A percentile compares a stretch with the other conserved stretches of the same genome.
Conservation (phyloP, 1,139 yeast species). For the Sugiyamaella xylanicola region DNA sequence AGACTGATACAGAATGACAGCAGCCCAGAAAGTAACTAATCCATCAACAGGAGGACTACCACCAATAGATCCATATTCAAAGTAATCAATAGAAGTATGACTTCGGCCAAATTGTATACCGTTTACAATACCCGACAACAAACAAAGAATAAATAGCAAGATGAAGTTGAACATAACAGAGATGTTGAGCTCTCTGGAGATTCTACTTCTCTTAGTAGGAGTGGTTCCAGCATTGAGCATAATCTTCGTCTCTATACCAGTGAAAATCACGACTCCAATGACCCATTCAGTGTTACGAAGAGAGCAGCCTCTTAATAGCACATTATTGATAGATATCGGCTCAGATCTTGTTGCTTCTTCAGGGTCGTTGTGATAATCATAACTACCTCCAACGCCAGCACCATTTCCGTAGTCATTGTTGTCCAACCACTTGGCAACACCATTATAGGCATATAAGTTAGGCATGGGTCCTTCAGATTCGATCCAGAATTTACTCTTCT, state of each 20-base stretch:
- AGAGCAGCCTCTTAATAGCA: conserved; percentile 87
- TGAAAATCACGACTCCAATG: conserved; percentile 82
- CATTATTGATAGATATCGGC: conserved; percentile 76
- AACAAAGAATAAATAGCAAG: conserved; percentile 74
- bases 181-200: conserved; percentile 78
- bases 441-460: conserved; percentile 81
- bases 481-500: conserved; percentile 74
- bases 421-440: conserved; percentile 65
- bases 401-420: conserved; percentile 19
- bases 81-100: conserved; percentile 62
- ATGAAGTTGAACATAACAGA: conserved; percentile 79
- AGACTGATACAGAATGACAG: conserved; percentile 84
- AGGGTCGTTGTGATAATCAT: conserved; percentile 24
- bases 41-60: conserved; percentile 77
- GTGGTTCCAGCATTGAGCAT: conserved; percentile 93
- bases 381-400: conserved; percentile 24
- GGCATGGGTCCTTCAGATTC: conserved; percentile 92
- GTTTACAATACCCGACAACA: conserved; percentile 78
- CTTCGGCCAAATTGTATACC: conserved; percentile 59
- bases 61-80: conserved; percentile 70
- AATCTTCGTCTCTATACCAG: conserved; percentile 89
- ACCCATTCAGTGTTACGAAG: conserved; percentile 89
- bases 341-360: conserved; percentile 47
- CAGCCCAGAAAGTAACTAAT: conserved; percentile 81
- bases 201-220: conserved; percentile 84